phyloP scores from a whole-genome alignment of 2,329 filamentous ascomycete genomes.

The Podosphaera aphanis region DNA sequence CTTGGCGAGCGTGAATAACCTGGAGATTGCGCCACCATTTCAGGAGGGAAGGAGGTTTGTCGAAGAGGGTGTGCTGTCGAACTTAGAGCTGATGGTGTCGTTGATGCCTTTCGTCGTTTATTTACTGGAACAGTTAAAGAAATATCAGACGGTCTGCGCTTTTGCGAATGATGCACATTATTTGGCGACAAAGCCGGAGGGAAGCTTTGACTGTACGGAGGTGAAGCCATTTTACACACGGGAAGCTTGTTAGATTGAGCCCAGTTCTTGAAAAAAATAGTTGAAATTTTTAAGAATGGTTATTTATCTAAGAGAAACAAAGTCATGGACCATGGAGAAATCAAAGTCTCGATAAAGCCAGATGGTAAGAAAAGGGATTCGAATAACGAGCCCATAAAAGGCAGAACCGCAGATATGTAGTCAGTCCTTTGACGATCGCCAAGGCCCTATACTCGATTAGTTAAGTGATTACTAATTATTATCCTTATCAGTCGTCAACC shows the following conservation, averaged over 20 bases:
- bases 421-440: no score
- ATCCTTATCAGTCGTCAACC: no score
- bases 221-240: conserved; percentile 11
- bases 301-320: no score
- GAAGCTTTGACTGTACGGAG: conserved; percentile 10
- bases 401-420: no score
- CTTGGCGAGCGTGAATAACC: conserved; percentile 41
- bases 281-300: background rate
- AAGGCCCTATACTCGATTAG: no score
- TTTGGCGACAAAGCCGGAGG: conserved; percentile 26
- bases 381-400: no score
- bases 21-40: conserved; percentile 17
- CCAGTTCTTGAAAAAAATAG: background rate
- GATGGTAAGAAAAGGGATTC: no score
- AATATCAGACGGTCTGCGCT: conserved; percentile 37
- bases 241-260: background rate
- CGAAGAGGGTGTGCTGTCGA: conserved; percentile 47
- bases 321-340: no score
- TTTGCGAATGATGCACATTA: conserved; percentile 27
- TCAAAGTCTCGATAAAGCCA: no score
- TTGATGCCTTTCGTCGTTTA: conserved; percentile 52
- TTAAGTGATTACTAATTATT: no score
- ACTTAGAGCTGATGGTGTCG: conserved; percentile 28
- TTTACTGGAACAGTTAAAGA: conserved; percentile 23
- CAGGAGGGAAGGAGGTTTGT: conserved; percentile 60